Evolutionary conservation across 108 stramenopile genomes (phyloP).

Genomic region (Cyclotella atomus): DNA sequence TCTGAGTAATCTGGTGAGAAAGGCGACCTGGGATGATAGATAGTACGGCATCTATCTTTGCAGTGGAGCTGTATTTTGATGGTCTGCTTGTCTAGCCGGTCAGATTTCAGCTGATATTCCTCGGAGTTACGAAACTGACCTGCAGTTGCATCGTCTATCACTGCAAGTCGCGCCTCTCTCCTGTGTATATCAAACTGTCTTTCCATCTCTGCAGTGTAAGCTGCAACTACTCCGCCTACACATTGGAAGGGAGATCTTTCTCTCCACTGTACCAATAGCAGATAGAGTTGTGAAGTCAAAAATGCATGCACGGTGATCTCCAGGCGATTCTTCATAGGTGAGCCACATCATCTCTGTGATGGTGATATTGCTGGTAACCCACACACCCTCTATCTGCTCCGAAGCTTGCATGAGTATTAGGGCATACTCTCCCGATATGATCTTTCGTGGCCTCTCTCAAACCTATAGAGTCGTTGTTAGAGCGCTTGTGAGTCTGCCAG

Average conservation of each 20-base stretch:
- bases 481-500: background rate
- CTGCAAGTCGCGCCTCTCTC: no score
- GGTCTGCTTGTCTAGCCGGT: background rate
- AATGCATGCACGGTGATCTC: slow-evolving; percentile 2
- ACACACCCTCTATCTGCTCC: background rate
- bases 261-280: background rate
- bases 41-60: background rate
- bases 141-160: no score
- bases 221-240: background rate
- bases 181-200: background rate
- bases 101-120: background rate
- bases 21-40: background rate
- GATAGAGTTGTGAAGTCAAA: slow-evolving; percentile 8
- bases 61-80: background rate
- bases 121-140: background rate
- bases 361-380: background rate
- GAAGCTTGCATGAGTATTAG: background rate
- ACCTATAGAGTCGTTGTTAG: background rate
- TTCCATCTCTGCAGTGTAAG: background rate
- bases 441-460: background rate
- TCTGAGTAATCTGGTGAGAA: background rate
- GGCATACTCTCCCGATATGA: background rate
- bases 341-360: slow-evolving; percentile 4
- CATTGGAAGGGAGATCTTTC: background rate
- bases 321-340: background rate